Base-by-base conservation (phyloP, 148 eudicot genomes). In the Tetragonia tetragonoides region DNA sequence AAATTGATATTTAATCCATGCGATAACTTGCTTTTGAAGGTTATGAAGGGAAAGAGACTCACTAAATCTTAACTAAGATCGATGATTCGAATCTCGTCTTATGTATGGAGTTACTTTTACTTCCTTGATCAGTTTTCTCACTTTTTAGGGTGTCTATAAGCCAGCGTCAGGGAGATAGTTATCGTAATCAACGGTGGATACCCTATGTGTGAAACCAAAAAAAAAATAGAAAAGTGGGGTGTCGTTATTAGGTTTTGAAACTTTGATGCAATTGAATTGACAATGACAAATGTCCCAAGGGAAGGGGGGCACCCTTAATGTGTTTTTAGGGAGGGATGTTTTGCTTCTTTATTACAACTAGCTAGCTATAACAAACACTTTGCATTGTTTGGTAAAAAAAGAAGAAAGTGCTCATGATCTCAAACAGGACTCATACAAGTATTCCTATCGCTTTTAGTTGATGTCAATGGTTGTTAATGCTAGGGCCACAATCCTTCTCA, bases 391-490 rank as follows among this genome's bases (percentile, higher is more conserved):
- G 81, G 76, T 80, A 75, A 59, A 60, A 46, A 66, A 56, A 11
- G 34, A 46, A 39, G 17, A 72, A 67, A 34, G 68, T 15, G 38
- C 68, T 38, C 21, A 56, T 67, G 47, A 67, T 44, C 41, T 17
- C 44, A 34, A 39, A 40, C 47, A 57, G 21, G 23, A 37, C 3
- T 62, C 3, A 44, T 5, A 44, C 6, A 44, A 49, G 12, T 57
- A 8, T 79, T 73, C 42, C 73, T 41, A 54, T 74, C 68, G 40
- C 66, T 68, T 67, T 66, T 74, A 59, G 59, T 44, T 79, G 46
- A 80, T 74, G 78, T 57, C 74, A 74, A 80, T 68, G 78, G 82
- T 80, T 80, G 82, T 80, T 80, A 80, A 80, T 80, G 56, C 14
- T 44, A 46, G 82, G 82, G 49, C 75, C 78, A 74, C 77, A 72